Evolutionary conservation across 345 rosid species (phyloP).

Genomic region (Lepidium didymum): DNA sequence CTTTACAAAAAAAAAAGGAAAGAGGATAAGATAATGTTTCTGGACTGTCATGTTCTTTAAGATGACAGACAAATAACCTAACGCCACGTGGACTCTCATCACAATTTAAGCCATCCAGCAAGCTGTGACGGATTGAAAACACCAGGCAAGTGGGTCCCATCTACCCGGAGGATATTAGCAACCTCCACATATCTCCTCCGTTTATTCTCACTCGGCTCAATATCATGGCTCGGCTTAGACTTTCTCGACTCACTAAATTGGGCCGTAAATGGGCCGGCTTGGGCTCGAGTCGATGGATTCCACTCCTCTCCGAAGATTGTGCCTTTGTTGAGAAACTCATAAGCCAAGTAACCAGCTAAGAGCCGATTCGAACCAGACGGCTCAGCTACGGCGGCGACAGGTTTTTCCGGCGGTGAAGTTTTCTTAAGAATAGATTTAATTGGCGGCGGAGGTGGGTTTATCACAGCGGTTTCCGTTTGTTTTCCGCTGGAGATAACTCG

Average conservation of each 20-base stretch:
- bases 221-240: constrained; percentile 26
- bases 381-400: constrained; percentile 7
- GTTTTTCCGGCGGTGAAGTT: background rate
- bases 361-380: constrained; percentile 40
- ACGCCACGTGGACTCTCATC: constrained; percentile 36
- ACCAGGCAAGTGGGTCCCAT: constrained; percentile 67
- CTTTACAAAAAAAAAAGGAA: background rate
- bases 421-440: constrained; percentile 36
- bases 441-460: constrained; percentile 15
- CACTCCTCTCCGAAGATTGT: constrained; percentile 66
- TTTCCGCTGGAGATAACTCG: constrained; percentile 39
- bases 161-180: constrained; percentile 53
- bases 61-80: constrained; percentile 21
- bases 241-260: constrained; percentile 11
- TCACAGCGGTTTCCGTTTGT: constrained; percentile 8
- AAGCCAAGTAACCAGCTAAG: constrained; percentile 74
- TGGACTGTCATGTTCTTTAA: background rate
- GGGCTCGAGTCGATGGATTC: constrained; percentile 32
- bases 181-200: constrained; percentile 60
- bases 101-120: constrained; percentile 49
- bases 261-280: constrained; percentile 5
- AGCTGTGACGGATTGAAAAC: constrained; percentile 82
- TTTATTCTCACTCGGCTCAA: constrained; percentile 29
- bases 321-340: constrained; percentile 73
- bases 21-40: background rate